Conservation (phyloP, 73 alveolate species). For the Symbiodinium pilosum region DNA sequence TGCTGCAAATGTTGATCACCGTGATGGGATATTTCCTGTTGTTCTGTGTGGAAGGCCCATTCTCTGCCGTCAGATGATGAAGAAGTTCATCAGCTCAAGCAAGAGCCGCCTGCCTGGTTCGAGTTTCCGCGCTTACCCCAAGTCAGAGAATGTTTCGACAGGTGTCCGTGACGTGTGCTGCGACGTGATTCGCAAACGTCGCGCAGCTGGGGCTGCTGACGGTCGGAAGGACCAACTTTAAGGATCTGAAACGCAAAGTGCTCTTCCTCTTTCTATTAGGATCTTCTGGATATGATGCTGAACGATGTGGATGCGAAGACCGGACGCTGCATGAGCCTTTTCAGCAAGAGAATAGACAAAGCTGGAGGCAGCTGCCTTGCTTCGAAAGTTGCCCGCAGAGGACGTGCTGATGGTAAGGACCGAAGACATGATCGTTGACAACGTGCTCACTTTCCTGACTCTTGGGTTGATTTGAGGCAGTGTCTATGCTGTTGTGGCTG, state of each 20-base stretch:
- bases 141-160: neutral
- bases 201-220: neutral
- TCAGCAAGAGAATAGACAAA: neutral
- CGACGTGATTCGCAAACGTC: neutral
- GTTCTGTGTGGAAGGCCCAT: neutral
- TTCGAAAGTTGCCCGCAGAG: neutral
- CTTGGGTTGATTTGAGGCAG: neutral
- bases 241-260: neutral
- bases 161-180: neutral
- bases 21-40: too few species aligned
- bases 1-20: too few species aligned
- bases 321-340: slow-evolving; percentile 28
- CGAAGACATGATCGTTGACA: slow-evolving; percentile 57
- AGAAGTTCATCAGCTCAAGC: neutral
- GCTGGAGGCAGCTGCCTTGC: neutral
- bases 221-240: neutral
- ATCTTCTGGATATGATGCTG: slow-evolving; percentile 59
- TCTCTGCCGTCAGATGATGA: slow-evolving; percentile 23
- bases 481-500: neutral
- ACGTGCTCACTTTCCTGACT: slow-evolving; percentile 45
- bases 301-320: slow-evolving; percentile 68
- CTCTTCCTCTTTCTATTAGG: neutral
- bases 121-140: neutral
- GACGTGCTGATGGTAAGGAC: neutral
- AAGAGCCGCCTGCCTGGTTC: neutral